Percentiles rank a stretch among this genome's conserved stretches.
Evolutionary conservation across 208 protist species (phyloP).

Genomic region (Wallacemonas sp.): DNA sequence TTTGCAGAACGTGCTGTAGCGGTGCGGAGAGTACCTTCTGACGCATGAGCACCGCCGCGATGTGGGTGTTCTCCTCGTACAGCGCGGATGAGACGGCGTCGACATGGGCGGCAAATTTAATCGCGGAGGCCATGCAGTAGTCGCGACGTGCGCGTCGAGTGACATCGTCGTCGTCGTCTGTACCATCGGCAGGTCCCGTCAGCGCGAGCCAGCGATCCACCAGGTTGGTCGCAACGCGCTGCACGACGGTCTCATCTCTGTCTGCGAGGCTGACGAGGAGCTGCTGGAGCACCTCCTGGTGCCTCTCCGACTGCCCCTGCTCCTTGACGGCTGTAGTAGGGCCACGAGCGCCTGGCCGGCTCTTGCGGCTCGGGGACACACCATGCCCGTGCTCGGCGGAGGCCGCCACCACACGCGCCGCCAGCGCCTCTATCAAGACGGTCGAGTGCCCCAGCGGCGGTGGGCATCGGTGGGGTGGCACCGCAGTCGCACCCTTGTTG

Average conservation of each 20-base stretch:
- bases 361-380: neutral
- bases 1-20: constrained; percentile 24
- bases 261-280: constrained; percentile 29
- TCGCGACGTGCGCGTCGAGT: constrained; percentile 14
- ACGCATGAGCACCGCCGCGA: constrained; percentile 34
- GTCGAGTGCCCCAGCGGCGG: neutral
- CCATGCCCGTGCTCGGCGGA: neutral
- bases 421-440: neutral
- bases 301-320: constrained; percentile 2
- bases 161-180: neutral
- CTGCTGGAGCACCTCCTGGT: constrained; percentile 4
- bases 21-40: constrained; percentile 18
- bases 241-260: constrained; percentile 47
- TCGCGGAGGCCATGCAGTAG: constrained; percentile 56
- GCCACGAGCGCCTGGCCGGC: neutral
- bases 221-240: constrained; percentile 42
- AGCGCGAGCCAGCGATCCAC: constrained; percentile 41
- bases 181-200: neutral
- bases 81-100: constrained; percentile 39
- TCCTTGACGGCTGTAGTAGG: neutral
- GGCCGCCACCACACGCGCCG: neutral
- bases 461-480: too few relatives aligned
- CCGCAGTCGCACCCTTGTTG: too few relatives aligned
- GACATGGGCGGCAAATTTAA: constrained; percentile 63
- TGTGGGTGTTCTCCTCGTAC: constrained; percentile 58